phyloP scores from a whole-genome alignment of 176 grass and related monocot species.

The Elaeis guineensis region DNA sequence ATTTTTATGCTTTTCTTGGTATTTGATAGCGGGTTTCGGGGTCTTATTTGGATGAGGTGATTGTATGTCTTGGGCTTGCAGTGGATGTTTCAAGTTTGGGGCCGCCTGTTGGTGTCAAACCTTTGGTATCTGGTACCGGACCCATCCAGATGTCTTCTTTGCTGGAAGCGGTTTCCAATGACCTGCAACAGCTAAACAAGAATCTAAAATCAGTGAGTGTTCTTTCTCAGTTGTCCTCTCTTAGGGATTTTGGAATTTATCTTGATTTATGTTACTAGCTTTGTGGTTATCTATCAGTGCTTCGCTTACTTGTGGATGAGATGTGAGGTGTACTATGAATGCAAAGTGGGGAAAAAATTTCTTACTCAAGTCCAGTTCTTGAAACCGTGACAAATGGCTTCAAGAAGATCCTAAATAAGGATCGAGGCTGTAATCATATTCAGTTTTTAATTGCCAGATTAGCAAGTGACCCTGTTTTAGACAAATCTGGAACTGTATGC shows the following conservation, averaged over 20 bases:
- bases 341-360: too few species aligned
- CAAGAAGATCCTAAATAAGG: too few species aligned
- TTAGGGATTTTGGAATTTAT: background rate
- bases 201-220: conserved; percentile 85
- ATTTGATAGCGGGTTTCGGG: background rate
- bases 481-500: too few species aligned
- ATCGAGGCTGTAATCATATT: too few species aligned
- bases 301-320: too few species aligned
- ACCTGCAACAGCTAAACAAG: conserved; percentile 68
- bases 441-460: too few species aligned
- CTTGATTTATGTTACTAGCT: too few species aligned
- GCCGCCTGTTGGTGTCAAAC: conserved; percentile 5
- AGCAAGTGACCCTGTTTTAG: too few species aligned
- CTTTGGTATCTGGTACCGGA: conserved; percentile 11
- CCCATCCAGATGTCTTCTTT: conserved; percentile 49
- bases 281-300: too few species aligned
- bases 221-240: background rate
- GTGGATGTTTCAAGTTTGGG: conserved; percentile 20
- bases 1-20: background rate
- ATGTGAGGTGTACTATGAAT: too few species aligned
- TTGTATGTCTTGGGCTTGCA: conserved; percentile 18
- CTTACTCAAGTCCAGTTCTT: too few species aligned
- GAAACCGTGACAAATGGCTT: too few species aligned
- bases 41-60: conserved; percentile 5
- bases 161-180: conserved; percentile 62